Base-by-base conservation (phyloP, 352 stramenopile species). In the Phytopythium boreale region DNA sequence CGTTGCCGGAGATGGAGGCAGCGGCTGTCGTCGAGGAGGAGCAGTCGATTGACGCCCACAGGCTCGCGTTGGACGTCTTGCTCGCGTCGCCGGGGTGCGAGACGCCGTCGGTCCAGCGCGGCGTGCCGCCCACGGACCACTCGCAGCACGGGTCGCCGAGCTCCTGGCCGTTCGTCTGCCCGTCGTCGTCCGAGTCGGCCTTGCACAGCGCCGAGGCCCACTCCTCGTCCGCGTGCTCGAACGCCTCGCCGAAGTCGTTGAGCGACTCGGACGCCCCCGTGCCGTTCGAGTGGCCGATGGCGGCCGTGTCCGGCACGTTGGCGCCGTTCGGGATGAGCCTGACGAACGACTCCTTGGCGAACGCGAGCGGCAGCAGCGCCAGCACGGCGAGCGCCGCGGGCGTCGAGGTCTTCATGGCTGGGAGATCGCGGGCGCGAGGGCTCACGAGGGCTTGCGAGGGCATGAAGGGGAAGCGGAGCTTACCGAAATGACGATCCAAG, bases 81-180 rank as follows among this genome's bases (percentile, higher is more conserved):
- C 51, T 49, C 36, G 51, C 50, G 19, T 67, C 53, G 10, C 66
- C 65, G 4, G 69, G 72, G 53, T 75, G 66, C 20, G 74, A 79
- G 19, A 82, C 61, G 1, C 39, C 60, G 9, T 59, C 34, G 4
- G 63, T 71, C 61, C 63, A 77, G 6, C 31, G 61, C 8, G 63
- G 51, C 12, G 36, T 69, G 43, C 44, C 43, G 1, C 49, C 49
- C 24, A 49, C 27, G 19, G 46, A 46, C 63, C 63, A 66, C 43
- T 51, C 47, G 57, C 79, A 89, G 62, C 71, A 69, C 22, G 79
- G 80, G 56, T 89, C 80, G 24, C 79, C 80, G 6, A 89, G 66
- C 58, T 89, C 80, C 44, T 80, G 29, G 11, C 80, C 80, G 60
- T 89, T 89, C 27, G 71, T 84, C 26, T 71, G 59, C 2, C 79